Evolutionary conservation across 345 rosid genomes (phyloP).

Genomic region (Psidium friedrichsthalianum): DNA sequence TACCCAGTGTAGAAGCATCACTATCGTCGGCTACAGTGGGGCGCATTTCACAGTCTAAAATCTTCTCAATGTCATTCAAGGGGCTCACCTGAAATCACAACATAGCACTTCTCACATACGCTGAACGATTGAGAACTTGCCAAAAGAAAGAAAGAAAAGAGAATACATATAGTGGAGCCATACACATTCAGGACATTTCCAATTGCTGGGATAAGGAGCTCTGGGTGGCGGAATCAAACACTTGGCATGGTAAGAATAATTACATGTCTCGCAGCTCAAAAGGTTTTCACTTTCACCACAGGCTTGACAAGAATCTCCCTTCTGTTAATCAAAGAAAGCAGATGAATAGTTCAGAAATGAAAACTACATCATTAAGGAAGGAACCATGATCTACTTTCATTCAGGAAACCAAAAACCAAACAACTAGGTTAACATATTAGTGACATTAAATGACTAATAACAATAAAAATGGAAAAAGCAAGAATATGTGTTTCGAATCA

Average conservation of each 20-base stretch:
- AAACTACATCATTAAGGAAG: neutral
- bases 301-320: conserved; percentile 77
- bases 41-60: conserved; percentile 89
- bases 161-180: conserved; percentile 8
- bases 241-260: conserved; percentile 70
- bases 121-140: neutral
- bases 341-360: neutral
- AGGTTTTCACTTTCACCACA: conserved; percentile 75
- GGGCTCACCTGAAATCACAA: conserved; percentile 83
- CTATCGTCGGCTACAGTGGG: conserved; percentile 66
- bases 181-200: conserved; percentile 99
- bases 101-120: conserved; percentile 6
- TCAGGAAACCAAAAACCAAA: neutral
- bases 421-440: neutral
- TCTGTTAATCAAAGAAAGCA: conserved; percentile 22
- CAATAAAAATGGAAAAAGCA: neutral
- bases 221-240: conserved; percentile 77
- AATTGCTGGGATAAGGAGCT: conserved; percentile 56
- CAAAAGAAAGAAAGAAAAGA: neutral
- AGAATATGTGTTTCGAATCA: neutral
- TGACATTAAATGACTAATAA: neutral
- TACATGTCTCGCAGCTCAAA: conserved; percentile 78
- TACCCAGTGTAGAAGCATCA: conserved; percentile 51
- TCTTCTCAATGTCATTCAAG: conserved; percentile 81
- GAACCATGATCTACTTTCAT: neutral